Percentiles rank a stretch among this genome's conserved stretches.
phyloP scores from a whole-genome alignment of 148 eudicot genomes.

The Dianthus caryophyllus region DNA sequence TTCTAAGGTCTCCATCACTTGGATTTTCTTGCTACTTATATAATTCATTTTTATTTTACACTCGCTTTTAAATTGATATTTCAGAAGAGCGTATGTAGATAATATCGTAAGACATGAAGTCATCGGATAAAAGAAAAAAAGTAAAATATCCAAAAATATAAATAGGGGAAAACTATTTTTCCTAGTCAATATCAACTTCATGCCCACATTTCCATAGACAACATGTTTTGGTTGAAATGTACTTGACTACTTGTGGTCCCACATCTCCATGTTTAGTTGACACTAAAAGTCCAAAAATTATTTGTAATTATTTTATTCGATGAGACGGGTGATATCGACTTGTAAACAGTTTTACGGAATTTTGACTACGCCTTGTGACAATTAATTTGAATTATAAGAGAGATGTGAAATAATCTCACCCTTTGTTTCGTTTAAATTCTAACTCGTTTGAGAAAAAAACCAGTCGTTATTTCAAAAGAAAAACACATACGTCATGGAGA shows the following conservation, averaged over 20 bases:
- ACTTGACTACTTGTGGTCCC: slow-evolving; percentile 7
- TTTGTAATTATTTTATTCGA: too few relatives aligned
- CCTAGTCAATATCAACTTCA: slow-evolving; percentile 3
- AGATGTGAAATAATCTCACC: too few relatives aligned
- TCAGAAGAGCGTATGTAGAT: too few relatives aligned
- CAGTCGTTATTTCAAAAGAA: too few relatives aligned
- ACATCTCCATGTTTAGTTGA: slow-evolving; percentile 14
- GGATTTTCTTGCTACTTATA: slow-evolving; percentile 22
- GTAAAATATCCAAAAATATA: too few relatives aligned
- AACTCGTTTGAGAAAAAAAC: too few relatives aligned
- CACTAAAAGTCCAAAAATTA: background rate
- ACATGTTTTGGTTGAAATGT: background rate
- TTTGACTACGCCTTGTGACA: too few relatives aligned
- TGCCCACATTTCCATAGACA: slow-evolving; percentile 12
- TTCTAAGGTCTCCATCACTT: slow-evolving; percentile 20
- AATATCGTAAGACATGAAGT: too few relatives aligned
- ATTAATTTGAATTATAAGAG: too few relatives aligned
- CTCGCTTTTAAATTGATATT: too few relatives aligned
- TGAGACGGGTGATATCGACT: background rate
- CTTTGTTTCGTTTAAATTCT: too few relatives aligned
- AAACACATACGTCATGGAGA: background rate
- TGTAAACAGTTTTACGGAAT: background rate
- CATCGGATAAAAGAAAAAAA: too few relatives aligned
- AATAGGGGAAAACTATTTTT: background rate
- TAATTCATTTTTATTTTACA: background rate